Conservation (phyloP, 2,329 filamentous ascomycete genomes). For the Diplodia seriata region DNA sequence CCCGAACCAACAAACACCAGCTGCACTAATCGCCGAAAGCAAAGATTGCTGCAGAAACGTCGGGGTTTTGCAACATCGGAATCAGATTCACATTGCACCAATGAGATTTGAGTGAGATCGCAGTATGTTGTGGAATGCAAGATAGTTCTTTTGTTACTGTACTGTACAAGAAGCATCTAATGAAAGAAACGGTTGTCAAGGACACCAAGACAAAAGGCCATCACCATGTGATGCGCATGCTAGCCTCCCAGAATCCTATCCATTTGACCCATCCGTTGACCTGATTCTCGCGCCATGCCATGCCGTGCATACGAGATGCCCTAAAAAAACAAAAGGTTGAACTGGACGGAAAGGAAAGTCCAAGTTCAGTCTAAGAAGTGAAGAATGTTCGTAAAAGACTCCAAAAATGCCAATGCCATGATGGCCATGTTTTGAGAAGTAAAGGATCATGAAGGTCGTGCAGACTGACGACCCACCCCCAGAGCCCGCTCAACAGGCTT, state of each 20-base stretch:
- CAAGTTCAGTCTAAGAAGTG: slow-evolving; percentile 1
- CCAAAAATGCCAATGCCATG: slow-evolving; percentile 4
- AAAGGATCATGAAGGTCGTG: slow-evolving; percentile 15
- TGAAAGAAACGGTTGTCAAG: not conserved
- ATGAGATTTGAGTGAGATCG: not conserved
- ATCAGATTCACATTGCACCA: not conserved
- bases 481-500: slow-evolving; percentile 11
- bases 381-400: slow-evolving; percentile 3
- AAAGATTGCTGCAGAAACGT: not conserved
- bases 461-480: not conserved
- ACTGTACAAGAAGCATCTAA: not conserved
- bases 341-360: slow-evolving; percentile 3
- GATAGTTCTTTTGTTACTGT: not conserved
- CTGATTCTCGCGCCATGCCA: not conserved
- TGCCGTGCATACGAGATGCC: slow-evolving; percentile 22
- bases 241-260: slow-evolving; percentile 8
- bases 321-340: not conserved
- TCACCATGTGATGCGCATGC: slow-evolving; percentile 18
- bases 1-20: not conserved
- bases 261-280: not conserved
- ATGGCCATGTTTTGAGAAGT: slow-evolving; percentile 1
- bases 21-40: not conserved
- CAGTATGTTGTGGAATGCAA: too few relatives aligned
- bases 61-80: not conserved
- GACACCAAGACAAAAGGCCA: slow-evolving; percentile 62